Evolutionary conservation across 345 rosid species (phyloP), one percentile per base, ranked within the genome.

Genomic region (Reutealis trisperma): DNA sequence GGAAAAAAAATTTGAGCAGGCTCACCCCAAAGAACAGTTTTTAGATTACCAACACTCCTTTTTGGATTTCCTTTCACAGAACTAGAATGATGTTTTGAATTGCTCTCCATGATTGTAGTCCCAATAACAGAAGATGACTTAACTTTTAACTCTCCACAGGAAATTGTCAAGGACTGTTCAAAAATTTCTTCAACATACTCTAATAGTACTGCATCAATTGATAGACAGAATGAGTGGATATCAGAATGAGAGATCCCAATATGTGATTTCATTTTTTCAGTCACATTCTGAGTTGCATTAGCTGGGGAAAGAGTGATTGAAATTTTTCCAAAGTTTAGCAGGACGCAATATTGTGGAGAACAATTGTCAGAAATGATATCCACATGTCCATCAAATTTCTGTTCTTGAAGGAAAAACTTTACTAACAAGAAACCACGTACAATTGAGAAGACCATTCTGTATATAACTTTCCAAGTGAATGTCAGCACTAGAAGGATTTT

Each of bases 131-230:
- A 79, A 73, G 84, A 78, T 59, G 93, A 71, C 73, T 85, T 86
- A 63, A 87, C 79, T 80, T 82, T 85, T 77, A 90, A 27, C 76
- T 85, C 81, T 80, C 90, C 96, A 77, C 87, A 89, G 76, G 90
- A 91, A 70, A 90, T 63, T 72, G 87, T 85, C 37, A 85, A 42
- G 37, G 87, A 83, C 77, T 87, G 88, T 71, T 83, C 83, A 80
- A 84, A 78, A 83, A 84, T 77, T 72, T 83, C 87, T 79, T 78
- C 86, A 66, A 71, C 66, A 76, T 81, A 89, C 78, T 83, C 78
- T 16, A 91, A 78, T 64, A 90, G 77, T 61, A 89, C 47, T 57
- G 84, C 83, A 79, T 91, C 87, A 81, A 86, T 73, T n/a, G 86
- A 85, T 75, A 95, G 80, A 86, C 85, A 81, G 74, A 93, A 85